A percentile compares a stretch with the other conserved stretches of the same genome.
Conservation (phyloP, 768 basidiomycete species). For the Russula earlei region DNA sequence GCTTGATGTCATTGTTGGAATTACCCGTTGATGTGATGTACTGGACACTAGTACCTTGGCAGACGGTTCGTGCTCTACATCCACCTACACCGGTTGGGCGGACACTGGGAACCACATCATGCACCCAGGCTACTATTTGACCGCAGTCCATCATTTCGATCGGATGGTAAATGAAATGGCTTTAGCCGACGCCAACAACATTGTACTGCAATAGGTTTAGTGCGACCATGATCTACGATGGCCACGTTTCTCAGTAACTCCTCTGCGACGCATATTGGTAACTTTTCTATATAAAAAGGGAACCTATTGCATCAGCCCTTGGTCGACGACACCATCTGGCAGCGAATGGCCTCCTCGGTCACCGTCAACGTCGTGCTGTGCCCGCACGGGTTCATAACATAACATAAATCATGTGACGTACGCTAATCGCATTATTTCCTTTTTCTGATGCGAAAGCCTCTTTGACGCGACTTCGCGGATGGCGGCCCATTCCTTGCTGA, state of each 20-base stretch:
- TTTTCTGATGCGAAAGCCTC: slow-evolving; percentile 11
- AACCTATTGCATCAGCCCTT: background rate
- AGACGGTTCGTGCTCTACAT: too few relatives aligned
- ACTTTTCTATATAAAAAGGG: too few relatives aligned
- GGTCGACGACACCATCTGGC: too few relatives aligned
- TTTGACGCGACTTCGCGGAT: background rate
- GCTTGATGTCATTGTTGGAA: slow-evolving; percentile 1
- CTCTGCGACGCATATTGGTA: background rate
- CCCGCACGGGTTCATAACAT: too few relatives aligned
- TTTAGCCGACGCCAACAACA: background rate
- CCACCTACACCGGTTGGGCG: too few relatives aligned
- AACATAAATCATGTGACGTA: slow-evolving; percentile 8
- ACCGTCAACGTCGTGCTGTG: too few relatives aligned
- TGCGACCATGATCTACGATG: background rate
- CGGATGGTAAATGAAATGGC: too few relatives aligned
- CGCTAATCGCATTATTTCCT: slow-evolving; percentile 2
- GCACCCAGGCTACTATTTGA: background rate
- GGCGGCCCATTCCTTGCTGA: background rate
- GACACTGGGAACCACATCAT: background rate
- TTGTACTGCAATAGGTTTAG: background rate
- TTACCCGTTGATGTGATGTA: background rate
- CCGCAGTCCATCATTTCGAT: background rate
- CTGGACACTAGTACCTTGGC: too few relatives aligned
- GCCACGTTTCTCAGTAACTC: background rate
- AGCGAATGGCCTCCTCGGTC: too few relatives aligned